Evolutionary conservation across 2,329 filamentous ascomycete species (phyloP), one percentile per base, ranked within the genome.

Genomic region (Microascus cirrosus): DNA sequence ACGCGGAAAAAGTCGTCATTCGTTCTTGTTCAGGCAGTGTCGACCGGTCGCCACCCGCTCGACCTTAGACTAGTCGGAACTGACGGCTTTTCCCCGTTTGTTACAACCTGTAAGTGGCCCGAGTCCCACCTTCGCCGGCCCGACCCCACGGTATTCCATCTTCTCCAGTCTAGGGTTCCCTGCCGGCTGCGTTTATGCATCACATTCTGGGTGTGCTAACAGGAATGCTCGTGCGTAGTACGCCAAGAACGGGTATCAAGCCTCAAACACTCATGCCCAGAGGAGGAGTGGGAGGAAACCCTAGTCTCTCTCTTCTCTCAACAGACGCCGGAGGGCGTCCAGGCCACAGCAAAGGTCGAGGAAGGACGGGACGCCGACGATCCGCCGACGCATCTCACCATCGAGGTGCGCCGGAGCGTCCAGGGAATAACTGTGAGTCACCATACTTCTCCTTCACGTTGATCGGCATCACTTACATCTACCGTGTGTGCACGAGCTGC

Each of bases 51-150:
- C 39, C 76, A 75, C 59, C 76, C 78, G 1, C 72, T 90, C 34
- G 85, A 90, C 68, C 69, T 89, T 53, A 84, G 83, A 66, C 69
- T 91, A 34, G 75, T 86, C 36, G 87, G 80, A 36, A 90, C 86
- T 34, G 87, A 91, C 64, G 82, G 83, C 58, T 77, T 80, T 58
- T 77, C 76, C 54, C 78, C 83, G 7, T 89, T 84, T 69, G 73
- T 77, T 50, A 70, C 76, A 58, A 76, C 76, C 61, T 70, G 84
- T 86, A 74, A 77, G 81, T 77, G 62, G 60, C 62, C 54, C 36
- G n/a, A 32, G 28, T 32, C 42, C 35, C 32, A 15, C 50, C 50
- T 51, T 42, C 36, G 24, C 24, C 57, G 11, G 55, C 28, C 24
- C 36, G 28, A 18, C 57, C 51, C 32, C 2, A 32, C 25, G 25